phyloP scores from a whole-genome alignment of 2,329 filamentous ascomycete species.

The Colletotrichum sp. region DNA sequence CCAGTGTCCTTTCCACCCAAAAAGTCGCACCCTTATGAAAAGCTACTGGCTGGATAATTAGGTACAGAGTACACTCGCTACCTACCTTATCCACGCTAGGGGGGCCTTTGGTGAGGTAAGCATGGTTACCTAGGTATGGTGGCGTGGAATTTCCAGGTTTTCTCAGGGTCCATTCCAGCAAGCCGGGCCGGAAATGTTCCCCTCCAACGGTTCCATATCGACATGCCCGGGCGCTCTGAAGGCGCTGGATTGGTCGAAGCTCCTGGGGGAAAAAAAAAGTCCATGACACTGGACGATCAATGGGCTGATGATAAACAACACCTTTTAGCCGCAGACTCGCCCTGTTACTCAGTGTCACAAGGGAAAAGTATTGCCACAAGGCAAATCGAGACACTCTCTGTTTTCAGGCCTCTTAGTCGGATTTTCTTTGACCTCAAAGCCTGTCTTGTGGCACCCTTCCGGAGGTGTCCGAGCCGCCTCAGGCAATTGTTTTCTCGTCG shows the following conservation, averaged over 20 bases:
- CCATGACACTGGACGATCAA: neutral
- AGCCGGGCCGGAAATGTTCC: constrained; percentile 7
- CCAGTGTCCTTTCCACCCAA: neutral
- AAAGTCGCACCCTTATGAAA: neutral
- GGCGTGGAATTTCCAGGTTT: neutral
- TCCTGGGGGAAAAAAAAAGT: neutral
- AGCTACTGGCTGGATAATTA: neutral
- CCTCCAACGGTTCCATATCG: neutral
- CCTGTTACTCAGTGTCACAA: neutral
- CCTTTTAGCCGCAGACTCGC: neutral
- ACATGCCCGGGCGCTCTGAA: neutral
- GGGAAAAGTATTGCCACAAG: neutral
- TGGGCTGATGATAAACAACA: neutral
- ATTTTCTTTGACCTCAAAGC: neutral
- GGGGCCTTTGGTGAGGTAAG: neutral
- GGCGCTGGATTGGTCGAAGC: constrained; percentile 11
- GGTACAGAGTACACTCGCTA: neutral
- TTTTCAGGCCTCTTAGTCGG: neutral
- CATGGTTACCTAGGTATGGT: neutral
- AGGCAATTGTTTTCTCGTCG: neutral
- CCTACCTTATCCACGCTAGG: neutral
- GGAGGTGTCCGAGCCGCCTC: neutral
- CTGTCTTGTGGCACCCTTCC: neutral
- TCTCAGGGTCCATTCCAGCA: neutral
- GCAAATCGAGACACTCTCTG: neutral